phyloP scores from a whole-genome alignment of 2,329 filamentous ascomycete genomes.

The Ciborinia camelliae region DNA sequence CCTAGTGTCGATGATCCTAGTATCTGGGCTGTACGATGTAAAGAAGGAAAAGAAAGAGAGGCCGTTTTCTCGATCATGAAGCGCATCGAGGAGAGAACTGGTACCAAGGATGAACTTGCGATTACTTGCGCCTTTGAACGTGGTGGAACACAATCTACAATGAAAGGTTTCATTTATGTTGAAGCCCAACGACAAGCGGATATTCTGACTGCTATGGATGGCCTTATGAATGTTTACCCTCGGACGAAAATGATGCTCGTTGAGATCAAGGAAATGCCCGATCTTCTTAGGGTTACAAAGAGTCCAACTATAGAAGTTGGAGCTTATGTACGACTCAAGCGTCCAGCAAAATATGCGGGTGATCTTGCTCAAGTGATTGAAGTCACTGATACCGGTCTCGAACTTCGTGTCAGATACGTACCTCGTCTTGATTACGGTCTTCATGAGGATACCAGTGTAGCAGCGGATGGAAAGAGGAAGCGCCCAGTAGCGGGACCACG shows the following conservation, averaged over 20 bases:
- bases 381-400: slow-evolving; percentile 87
- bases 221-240: slow-evolving; percentile 85
- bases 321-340: slow-evolving; percentile 85
- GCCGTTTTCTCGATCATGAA: slow-evolving; percentile 85
- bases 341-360: slow-evolving; percentile 75
- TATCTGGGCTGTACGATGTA: slow-evolving; percentile 92
- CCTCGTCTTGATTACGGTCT: slow-evolving; percentile 89
- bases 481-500: slow-evolving; percentile 62
- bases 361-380: slow-evolving; percentile 91
- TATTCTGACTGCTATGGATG: slow-evolving; percentile 77
- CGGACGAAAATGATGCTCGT: slow-evolving; percentile 83
- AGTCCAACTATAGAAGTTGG: slow-evolving; percentile 80
- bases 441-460: slow-evolving; percentile 66
- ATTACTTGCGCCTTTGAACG: slow-evolving; percentile 93
- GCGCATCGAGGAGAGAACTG: slow-evolving; percentile 75
- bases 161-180: slow-evolving; percentile 94
- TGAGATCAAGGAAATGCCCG: slow-evolving; percentile 95
- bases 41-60: slow-evolving; percentile 92
- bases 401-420: slow-evolving; percentile 82
- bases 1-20: slow-evolving; percentile 93
- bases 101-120: slow-evolving; percentile 74
- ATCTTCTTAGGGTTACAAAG: slow-evolving; percentile 86
- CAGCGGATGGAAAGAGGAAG: slow-evolving; percentile 66
- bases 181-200: slow-evolving; percentile 86
- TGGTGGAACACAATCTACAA: slow-evolving; percentile 69